Conservation (phyloP, 73 alveolate species). For the Stentor roeselii region DNA sequence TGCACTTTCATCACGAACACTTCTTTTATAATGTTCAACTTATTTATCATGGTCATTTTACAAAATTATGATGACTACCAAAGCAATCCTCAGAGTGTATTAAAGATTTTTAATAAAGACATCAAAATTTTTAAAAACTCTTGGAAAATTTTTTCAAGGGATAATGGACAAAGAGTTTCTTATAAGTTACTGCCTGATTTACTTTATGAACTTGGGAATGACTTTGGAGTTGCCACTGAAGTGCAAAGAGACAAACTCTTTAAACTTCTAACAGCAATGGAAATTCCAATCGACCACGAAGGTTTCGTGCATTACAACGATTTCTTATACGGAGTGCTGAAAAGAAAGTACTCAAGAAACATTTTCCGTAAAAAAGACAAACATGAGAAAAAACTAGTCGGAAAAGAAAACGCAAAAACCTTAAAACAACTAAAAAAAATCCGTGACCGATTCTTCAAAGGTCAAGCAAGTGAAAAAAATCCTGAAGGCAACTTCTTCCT, state of each 20-base stretch:
- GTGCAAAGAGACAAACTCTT: not conserved
- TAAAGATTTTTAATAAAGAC: constrained; percentile 52
- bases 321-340: constrained; percentile 37
- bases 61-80: constrained; percentile 63
- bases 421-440: not conserved
- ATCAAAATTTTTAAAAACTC: constrained; percentile 34
- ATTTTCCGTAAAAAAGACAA: constrained; percentile 25
- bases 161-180: constrained; percentile 26
- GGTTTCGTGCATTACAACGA: constrained; percentile 36
- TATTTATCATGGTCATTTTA: constrained; percentile 65
- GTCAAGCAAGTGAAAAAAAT: not conserved
- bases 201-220: constrained; percentile 28
- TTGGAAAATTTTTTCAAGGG: constrained; percentile 39
- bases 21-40: constrained; percentile 56
- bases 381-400: not conserved
- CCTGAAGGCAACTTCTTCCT: not conserved
- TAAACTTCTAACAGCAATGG: constrained; percentile 2
- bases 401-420: constrained; percentile 2
- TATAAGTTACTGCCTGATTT: constrained; percentile 9
- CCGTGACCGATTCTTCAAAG: not conserved
- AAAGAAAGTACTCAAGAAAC: constrained; percentile 20
- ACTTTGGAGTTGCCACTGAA: constrained; percentile 1
- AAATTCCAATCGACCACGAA: constrained; percentile 28
- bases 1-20: constrained; percentile 33
- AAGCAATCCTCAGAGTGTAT: constrained; percentile 48